Conservation (phyloP, 441 rosid species). For the Populus hybrid region DNA sequence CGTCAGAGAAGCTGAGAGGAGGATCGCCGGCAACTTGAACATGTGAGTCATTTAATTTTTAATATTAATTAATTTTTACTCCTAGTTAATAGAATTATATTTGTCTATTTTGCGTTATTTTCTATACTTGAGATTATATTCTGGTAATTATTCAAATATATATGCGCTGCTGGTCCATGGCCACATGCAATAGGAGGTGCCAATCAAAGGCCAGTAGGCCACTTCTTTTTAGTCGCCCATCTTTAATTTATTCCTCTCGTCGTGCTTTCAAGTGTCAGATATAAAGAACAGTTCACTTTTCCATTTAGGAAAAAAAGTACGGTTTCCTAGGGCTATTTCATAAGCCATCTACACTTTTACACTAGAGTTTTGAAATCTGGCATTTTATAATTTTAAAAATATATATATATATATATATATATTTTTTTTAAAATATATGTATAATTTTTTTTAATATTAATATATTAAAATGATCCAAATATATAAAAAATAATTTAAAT, state of each 20-base stretch:
- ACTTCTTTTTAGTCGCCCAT: neutral
- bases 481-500: no score
- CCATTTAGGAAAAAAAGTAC: neutral
- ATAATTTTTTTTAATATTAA: no score
- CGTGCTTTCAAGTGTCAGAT: neutral
- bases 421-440: no score
- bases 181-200: neutral
- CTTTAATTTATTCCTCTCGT: neutral
- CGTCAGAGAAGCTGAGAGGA: constrained; percentile 90
- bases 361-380: no score
- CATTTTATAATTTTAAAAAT: no score
- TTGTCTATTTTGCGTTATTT: neutral
- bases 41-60: constrained; percentile 43
- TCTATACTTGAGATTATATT: neutral
- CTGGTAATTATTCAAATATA: neutral
- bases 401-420: no score
- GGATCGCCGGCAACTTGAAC: constrained; percentile 66
- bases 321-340: no score
- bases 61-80: neutral
- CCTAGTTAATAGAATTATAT: neutral
- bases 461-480: no score
- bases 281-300: neutral
- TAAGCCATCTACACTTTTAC: no score
- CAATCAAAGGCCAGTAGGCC: neutral
- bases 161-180: neutral